Conservation (phyloP, 495 filamentous ascomycete genomes). For the Tetracladium marchalianum region DNA sequence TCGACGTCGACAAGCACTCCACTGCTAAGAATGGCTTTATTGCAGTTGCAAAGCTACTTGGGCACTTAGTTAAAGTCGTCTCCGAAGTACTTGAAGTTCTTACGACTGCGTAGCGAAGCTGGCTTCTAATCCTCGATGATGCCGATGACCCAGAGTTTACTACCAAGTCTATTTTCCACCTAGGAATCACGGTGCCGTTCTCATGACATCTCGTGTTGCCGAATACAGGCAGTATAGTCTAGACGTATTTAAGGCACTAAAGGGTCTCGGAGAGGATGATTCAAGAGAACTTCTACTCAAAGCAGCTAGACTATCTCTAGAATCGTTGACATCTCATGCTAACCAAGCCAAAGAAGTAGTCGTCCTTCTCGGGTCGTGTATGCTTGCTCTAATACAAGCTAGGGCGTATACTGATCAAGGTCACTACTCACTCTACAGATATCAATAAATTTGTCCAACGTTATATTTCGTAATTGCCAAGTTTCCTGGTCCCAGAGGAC, state of each 20-base stretch:
- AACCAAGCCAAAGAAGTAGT: constrained; percentile 21
- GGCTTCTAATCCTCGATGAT: constrained; percentile 31
- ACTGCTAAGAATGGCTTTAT: constrained; percentile 17
- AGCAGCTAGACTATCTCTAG: constrained; percentile 21
- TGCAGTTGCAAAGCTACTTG: constrained; percentile 20
- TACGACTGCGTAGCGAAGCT: constrained; percentile 12
- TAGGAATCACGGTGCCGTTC: constrained; percentile 24
- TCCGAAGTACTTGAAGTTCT: constrained; percentile 24
- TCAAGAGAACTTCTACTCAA: constrained; percentile 30
- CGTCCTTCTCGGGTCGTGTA: constrained; percentile 23
- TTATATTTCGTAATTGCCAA: constrained; percentile 19
- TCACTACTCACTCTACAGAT: constrained; percentile 13
- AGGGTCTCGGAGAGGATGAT: constrained; percentile 23
- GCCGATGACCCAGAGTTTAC: constrained; percentile 27
- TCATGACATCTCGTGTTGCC: constrained; percentile 31
- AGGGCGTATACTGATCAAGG: constrained; percentile 21
- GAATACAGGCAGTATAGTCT: constrained; percentile 21
- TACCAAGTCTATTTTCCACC: constrained; percentile 25
- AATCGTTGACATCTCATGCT: constrained; percentile 9
- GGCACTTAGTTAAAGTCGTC: constrained; percentile 10
- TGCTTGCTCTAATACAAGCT: constrained; percentile 31
- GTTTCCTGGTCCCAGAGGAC: constrained; percentile 8
- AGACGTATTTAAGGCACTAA: constrained; percentile 25
- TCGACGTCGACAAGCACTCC: constrained; percentile 19
- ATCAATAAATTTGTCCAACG: constrained; percentile 7